Evolutionary conservation across 2,329 filamentous ascomycete species (phyloP).

Genomic region (Colletotrichum paranaense): DNA sequence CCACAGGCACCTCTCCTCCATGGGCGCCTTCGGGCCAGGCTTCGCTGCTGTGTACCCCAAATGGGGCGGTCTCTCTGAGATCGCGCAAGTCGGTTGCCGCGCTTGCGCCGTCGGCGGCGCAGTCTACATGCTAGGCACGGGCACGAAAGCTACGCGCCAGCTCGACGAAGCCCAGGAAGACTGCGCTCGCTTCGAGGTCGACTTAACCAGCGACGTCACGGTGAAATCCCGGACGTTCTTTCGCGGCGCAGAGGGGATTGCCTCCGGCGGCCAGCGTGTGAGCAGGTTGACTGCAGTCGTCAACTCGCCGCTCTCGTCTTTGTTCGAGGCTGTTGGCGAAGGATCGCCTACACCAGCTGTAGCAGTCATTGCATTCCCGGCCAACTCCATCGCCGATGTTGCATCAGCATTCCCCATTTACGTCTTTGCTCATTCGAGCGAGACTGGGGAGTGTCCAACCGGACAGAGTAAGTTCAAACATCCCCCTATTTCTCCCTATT

Average conservation of each 20-base stretch:
- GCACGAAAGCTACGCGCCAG: constrained; percentile 57
- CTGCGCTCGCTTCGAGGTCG: constrained; percentile 51
- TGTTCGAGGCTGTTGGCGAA: constrained; percentile 81
- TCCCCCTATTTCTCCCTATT: constrained; percentile 31
- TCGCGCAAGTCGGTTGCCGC: constrained; percentile 91
- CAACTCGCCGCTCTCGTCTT: constrained; percentile 68
- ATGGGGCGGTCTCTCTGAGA: constrained; percentile 90
- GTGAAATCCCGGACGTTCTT: constrained; percentile 68
- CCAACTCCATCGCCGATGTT: constrained; percentile 54
- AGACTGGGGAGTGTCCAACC: constrained; percentile 89
- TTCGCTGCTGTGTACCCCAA: constrained; percentile 93
- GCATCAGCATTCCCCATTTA: constrained; percentile 62
- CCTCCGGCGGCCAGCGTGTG: constrained; percentile 48
- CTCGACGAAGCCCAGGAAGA: constrained; percentile 42
- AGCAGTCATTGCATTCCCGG: constrained; percentile 75
- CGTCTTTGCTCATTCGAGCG: constrained; percentile 82
- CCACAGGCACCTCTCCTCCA: constrained; percentile 83
- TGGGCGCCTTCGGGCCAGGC: constrained; percentile 87
- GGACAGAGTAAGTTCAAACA: constrained; percentile 85
- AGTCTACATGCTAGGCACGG: constrained; percentile 86
- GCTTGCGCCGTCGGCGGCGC: constrained; percentile 91
- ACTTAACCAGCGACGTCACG: constrained; percentile 67
- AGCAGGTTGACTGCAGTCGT: constrained; percentile 77
- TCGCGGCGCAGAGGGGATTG: constrained; percentile 50
- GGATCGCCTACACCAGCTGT: constrained; percentile 81